Evolutionary conservation across 2,329 filamentous ascomycete genomes (phyloP).

Genomic region (Diaporthe helianthi): DNA sequence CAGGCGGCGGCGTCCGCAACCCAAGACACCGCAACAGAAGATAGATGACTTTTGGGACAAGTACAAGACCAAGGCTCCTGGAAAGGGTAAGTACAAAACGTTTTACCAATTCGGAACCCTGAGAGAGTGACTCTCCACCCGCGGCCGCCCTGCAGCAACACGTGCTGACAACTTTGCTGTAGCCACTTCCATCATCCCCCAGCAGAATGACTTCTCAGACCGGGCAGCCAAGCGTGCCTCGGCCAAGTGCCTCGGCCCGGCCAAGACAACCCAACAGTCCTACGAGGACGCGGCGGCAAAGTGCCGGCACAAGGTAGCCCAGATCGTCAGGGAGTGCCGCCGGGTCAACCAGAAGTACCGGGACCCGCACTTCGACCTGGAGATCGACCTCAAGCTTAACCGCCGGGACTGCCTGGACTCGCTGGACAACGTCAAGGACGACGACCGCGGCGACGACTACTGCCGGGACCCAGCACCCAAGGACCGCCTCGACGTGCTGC

Average conservation of each 20-base stretch:
- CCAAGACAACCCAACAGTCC: constrained; percentile 66
- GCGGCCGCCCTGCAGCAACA: neutral
- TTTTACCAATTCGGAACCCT: neutral
- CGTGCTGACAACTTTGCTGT: constrained; percentile 30
- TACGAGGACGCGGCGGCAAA: constrained; percentile 76
- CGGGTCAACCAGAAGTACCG: constrained; percentile 85
- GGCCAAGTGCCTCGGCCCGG: constrained; percentile 57
- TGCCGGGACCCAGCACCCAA: constrained; percentile 37
- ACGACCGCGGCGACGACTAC: constrained; percentile 28
- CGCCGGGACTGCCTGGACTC: constrained; percentile 57
- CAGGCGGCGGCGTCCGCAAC: constrained; percentile 43
- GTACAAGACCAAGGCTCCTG: constrained; percentile 73
- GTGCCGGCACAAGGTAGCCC: constrained; percentile 70
- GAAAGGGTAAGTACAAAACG: constrained; percentile 62
- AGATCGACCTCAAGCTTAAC: constrained; percentile 73
- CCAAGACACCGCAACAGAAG: constrained; percentile 69
- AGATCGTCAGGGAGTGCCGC: constrained; percentile 71
- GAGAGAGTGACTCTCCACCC: neutral
- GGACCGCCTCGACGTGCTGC: constrained; percentile 36
- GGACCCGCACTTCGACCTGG: constrained; percentile 87
- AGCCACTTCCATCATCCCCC: constrained; percentile 74
- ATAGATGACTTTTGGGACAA: constrained; percentile 78
- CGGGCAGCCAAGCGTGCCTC: constrained; percentile 63
- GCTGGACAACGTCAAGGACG: constrained; percentile 45
- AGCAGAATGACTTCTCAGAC: constrained; percentile 66